Evolutionary conservation across 768 basidiomycete genomes (phyloP), one percentile per base, ranked within the genome.

Genomic region (Auricularia sp.): DNA sequence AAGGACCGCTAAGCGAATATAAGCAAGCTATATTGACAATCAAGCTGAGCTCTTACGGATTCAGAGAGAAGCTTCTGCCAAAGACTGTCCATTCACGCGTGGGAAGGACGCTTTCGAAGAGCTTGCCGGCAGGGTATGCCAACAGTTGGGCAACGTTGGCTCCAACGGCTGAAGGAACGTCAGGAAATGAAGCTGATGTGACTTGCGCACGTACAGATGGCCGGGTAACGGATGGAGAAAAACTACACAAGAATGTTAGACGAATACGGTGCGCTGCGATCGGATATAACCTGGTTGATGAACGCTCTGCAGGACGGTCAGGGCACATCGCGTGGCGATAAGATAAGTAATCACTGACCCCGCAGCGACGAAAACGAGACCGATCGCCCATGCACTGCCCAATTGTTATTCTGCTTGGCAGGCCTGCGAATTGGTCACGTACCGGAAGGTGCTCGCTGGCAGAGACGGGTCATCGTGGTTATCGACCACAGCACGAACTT

Each of bases 51-150:
- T 7, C 39, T 42, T 42, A 42, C 8, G 73, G 72, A 61, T 72
- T 73, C 43, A 73, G 23, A n/a, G 56, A 59, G 34, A 59, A 36
- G 4, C 21, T 29, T 23, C 5, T 18, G 21, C 43, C 61, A 35
- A 39, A 36, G n/a, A 47, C 7, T 5, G 34, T 42, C 21, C 14
- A 21, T 11, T 18, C n/a, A 11, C 21, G 11, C 61, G 35, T 18
- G 36, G 70, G 70, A 1, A 74, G 82, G 63, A 84, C 71, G 61
- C 76, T 81, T 65, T 86, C 90, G 23, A 93, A 76, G 54, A 78
- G 77, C 71, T 85, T 90, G 62, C 93, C 93, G 59, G 86, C 69
- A 1, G 93, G 93, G 18, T 93, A 77, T 33, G 87, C 79, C 51
- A 88, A 71, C 63, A 96, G 76, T 76, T 92, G 91, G 11, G 83